Base-by-base conservation (phyloP, 257 asterid species). In the Lantana camara region DNA sequence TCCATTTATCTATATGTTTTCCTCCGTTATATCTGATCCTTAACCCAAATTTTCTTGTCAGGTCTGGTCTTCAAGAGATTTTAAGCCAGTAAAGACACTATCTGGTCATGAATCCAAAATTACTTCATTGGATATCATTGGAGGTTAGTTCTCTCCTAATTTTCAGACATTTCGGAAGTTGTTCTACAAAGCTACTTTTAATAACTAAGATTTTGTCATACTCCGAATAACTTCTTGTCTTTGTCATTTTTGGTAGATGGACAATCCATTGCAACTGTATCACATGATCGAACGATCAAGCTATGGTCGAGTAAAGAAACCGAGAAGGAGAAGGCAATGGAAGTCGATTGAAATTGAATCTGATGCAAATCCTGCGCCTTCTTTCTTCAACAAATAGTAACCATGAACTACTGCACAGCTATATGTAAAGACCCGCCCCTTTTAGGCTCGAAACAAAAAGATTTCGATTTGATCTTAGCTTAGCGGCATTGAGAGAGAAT, bases 41-140 rank as follows among this genome's bases (percentile, higher is more conserved):
- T 45, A 54, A 58, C 77, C 27, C 40, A 55, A 30, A 32, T 45
- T 51, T 64, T 13, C 29, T 13, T 67, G 12, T 9, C 78, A 90
- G 96, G 83, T 93, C 42, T 93, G 99, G 99, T 93, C 99, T 35
- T 77, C 96, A 0, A 82, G 75, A 81, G 99, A 93, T 71, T 93
- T 93, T 68, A 90, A 81, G 78, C 96, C 92, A 45, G 87, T 93
- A 11, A 90, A 66, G 84, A 82, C 89, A 21, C 79, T 93, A 44
- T 75, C 95, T 57, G 96, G 89, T 47, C 97, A 90, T 72, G 99
- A 93, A 72, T 84, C 95, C 0, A 87, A 90, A 79, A 89, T 93
- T 53, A 93, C 91, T 1, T 82, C 99, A 7, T 56, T 90, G 70
- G 99, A 93, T 77, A 79, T 88, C 2, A 75, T 63, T 48, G 85